phyloP scores from a whole-genome alignment of 1,284 basidiomycete genomes.

The Ustanciosporium gigantosporum region DNA sequence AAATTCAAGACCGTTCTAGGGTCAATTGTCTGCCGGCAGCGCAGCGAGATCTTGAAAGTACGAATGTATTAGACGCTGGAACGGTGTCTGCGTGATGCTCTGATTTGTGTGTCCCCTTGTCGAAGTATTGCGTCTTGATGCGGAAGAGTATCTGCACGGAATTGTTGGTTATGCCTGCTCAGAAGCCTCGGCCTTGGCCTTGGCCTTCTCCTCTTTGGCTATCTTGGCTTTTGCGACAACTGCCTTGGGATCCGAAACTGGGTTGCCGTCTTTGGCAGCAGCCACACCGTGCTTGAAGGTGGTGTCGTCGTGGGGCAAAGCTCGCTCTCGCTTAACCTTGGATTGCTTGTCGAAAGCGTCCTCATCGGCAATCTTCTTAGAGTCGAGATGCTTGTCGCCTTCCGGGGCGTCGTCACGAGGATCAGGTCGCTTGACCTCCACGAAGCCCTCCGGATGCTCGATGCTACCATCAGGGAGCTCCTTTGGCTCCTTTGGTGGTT shows the following conservation, averaged over 20 bases:
- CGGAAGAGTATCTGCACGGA: too few relatives aligned
- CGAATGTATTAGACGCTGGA: too few relatives aligned
- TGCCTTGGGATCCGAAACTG: constrained; percentile 28
- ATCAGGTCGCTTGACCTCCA: constrained; percentile 36
- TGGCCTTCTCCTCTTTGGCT: constrained; percentile 32
- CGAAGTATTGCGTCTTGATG: too few relatives aligned
- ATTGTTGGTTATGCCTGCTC: too few relatives aligned
- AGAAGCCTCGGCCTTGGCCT: constrained; percentile 23
- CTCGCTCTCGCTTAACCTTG: constrained; percentile 22
- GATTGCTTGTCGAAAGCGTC: constrained; percentile 34
- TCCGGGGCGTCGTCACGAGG: constrained; percentile 29
- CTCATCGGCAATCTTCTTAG: constrained; percentile 23
- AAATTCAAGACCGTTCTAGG: too few relatives aligned
- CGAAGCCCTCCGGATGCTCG: constrained; percentile 41
- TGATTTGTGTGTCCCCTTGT: too few relatives aligned
- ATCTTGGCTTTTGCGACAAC: constrained; percentile 31
- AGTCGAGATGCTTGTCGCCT: constrained; percentile 37
- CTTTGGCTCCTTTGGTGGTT: constrained; percentile 24
- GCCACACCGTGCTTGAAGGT: constrained; percentile 41
- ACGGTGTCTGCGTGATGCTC: too few relatives aligned
- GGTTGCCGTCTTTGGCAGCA: constrained; percentile 41
- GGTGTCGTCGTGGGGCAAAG: constrained; percentile 25
- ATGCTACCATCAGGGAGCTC: constrained; percentile 38
- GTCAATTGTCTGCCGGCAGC: too few relatives aligned
- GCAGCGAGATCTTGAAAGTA: too few relatives aligned